Percentiles rank a stretch among this genome's conserved stretches.
Evolutionary conservation across 805 yeast genomes (phyloP).

Genomic region (Yamadazyma scolyti): DNA sequence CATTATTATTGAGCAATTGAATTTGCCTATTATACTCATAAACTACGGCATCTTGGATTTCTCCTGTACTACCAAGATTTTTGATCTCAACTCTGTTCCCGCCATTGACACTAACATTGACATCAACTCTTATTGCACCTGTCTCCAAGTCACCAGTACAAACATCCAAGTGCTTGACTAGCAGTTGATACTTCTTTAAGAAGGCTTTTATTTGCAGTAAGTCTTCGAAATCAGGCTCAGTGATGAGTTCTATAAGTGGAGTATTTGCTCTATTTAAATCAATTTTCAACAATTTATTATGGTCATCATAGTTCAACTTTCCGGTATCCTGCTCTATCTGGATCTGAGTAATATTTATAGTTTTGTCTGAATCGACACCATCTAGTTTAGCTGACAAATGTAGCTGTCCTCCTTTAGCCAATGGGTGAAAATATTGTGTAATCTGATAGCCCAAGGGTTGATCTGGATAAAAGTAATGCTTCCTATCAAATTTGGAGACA

Average conservation of each 20-base stretch:
- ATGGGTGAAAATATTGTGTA: conserved; percentile 82
- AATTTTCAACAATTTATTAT: conserved; percentile 42
- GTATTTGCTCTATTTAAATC: conserved; percentile 84
- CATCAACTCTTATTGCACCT: conserved; percentile 95
- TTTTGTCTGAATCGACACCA: conserved; percentile 41
- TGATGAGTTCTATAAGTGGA: conserved; percentile 87
- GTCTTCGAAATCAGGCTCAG: conserved; percentile 77
- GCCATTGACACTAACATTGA: conserved; percentile 75
- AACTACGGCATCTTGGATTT: conserved; percentile 71
- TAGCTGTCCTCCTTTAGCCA: conserved; percentile 66
- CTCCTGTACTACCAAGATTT: conserved; percentile 80
- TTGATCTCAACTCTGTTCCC: conserved; percentile 83
- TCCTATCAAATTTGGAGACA: conserved; percentile 76
- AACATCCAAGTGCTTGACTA: conserved; percentile 64
- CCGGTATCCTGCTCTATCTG: conserved; percentile 97
- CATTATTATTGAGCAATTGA: conserved; percentile 29
- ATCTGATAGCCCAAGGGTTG: conserved; percentile 96
- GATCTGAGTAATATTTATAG: conserved; percentile 67
- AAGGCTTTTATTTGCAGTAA: conserved; percentile 71
- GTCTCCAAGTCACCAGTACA: conserved; percentile 91
- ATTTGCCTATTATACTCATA: conserved; percentile 74
- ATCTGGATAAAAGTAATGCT: conserved; percentile 94
- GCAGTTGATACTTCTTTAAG: conserved; percentile 72
- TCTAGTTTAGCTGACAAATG: conserved; percentile 50
- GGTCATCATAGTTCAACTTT: conserved; percentile 54